Evolutionary conservation across 2,329 filamentous ascomycete species (phyloP), one percentile per base, ranked within the genome.

Genomic region (Pseudogymnoascus sp.): DNA sequence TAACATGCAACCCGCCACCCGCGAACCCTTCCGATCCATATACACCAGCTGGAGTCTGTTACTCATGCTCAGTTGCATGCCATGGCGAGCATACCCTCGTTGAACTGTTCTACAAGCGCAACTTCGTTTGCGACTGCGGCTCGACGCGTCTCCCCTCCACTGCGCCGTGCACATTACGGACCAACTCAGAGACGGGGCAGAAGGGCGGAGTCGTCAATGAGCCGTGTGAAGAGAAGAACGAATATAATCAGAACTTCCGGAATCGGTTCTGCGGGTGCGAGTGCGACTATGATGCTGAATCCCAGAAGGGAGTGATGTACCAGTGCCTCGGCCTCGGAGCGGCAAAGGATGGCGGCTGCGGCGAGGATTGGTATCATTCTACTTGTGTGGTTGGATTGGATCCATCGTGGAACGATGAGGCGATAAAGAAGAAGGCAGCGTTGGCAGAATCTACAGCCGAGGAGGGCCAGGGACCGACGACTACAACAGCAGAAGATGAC

Each of bases 311-410:
- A 0, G 97, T 92, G 39, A 99, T 99, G 94, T 99, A 95, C 69
- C 94, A 99, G 74, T 99, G 94, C 72, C 75, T 97, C 2, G 93
- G 93, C 0, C 78, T 97, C 0, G 92, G 91, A 0, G 88, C 85
- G 0, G 81, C 84, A 10, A 89, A 93, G 67, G 87, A 88, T 1
- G 92, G 92, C 13, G 93, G 92, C 4, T 97, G 93, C 75, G 93
- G 93, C 10, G 93, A 97, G 76, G 93, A 97, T 72, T 97, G 93
- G 93, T 97, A 91, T 82, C 93, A 97, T 76, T 91, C 93, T 0
- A 92, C 94, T 65, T 97, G 93, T 72, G 78, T 97, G 6, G 85
- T 96, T 58, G 92, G 92, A 5, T 77, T 95, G 68, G 86, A 88
- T 0, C 84, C 91, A 9, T 82, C 85, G 63, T 92, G 89, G 85